Percentiles rank a stretch among this genome's conserved stretches.
Evolutionary conservation across 768 basidiomycete species (phyloP).

Genomic region (Leccinellum albellum): DNA sequence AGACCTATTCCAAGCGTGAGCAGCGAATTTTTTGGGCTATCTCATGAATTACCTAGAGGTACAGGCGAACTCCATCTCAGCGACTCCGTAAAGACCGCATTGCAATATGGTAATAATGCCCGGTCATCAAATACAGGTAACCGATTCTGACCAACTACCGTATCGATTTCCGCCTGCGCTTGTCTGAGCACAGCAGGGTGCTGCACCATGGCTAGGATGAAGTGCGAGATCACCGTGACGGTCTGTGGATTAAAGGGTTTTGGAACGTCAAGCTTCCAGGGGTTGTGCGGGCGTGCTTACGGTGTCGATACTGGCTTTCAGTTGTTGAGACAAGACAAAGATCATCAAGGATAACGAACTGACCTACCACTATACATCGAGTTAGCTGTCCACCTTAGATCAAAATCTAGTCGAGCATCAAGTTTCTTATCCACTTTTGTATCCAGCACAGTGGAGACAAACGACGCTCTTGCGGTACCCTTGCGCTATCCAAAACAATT

Average conservation of each 20-base stretch:
- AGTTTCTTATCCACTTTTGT: neutral
- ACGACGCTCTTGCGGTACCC: conserved; percentile 38
- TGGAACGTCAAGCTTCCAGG: neutral
- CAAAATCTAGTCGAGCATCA: conserved; percentile 48
- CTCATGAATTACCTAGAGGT: conserved; percentile 45
- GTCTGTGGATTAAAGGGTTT: conserved; percentile 35
- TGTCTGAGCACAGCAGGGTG: conserved; percentile 54
- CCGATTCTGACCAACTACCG: conserved; percentile 39
- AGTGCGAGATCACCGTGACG: conserved; percentile 48
- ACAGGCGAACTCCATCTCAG: conserved; percentile 56
- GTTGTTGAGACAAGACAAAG: neutral
- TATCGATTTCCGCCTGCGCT: conserved; percentile 66
- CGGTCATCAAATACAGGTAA: conserved; percentile 61
- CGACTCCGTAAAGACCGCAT: conserved; percentile 53
- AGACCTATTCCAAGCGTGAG: conserved; percentile 38
- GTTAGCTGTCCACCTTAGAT: conserved; percentile 79
- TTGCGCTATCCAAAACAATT: conserved; percentile 23
- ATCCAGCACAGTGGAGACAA: conserved; percentile 52
- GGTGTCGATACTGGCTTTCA: conserved; percentile 55
- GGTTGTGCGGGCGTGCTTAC: conserved; percentile 30
- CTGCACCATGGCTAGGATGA: conserved; percentile 64
- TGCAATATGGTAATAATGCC: conserved; percentile 50
- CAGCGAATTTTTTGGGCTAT: neutral
- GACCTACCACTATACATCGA: conserved; percentile 62
- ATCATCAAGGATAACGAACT: neutral